Conservation (phyloP, 306 rosid species). For the Vigna mungo region DNA sequence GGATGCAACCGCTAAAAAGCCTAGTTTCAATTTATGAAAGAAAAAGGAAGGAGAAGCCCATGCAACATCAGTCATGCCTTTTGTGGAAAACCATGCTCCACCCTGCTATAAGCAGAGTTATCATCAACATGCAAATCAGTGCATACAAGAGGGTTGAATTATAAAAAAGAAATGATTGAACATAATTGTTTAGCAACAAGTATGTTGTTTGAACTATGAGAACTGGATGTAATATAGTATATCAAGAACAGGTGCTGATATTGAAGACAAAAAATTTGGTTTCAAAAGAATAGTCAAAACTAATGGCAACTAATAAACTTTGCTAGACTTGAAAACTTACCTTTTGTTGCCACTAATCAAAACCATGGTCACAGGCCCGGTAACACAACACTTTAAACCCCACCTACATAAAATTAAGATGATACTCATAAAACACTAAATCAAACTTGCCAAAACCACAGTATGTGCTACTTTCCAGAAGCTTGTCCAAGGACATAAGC, state of each 20-base stretch:
- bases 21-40: no score
- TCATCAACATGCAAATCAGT: no score
- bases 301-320: conserved; percentile 18
- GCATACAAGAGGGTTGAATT: conserved; percentile 24
- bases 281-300: background rate
- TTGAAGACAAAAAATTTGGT: background rate
- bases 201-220: background rate
- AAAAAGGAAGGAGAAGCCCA: no score
- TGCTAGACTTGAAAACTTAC: conserved; percentile 30
- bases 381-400: conserved; percentile 25
- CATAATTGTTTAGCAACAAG: background rate
- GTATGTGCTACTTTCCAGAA: conserved; percentile 7
- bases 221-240: conserved; percentile 4
- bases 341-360: conserved; percentile 57
- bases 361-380: conserved; percentile 47
- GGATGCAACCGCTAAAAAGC: no score
- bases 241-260: conserved; percentile 21
- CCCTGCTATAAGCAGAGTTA: no score
- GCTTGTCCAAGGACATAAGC: background rate
- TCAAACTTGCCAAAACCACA: background rate
- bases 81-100: no score
- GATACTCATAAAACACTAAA: background rate
- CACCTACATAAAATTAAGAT: conserved; percentile 45
- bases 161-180: background rate
- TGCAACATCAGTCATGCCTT: no score